Conservation (phyloP, 75 land plant genomes). For the Cryptomeria japonica region DNA sequence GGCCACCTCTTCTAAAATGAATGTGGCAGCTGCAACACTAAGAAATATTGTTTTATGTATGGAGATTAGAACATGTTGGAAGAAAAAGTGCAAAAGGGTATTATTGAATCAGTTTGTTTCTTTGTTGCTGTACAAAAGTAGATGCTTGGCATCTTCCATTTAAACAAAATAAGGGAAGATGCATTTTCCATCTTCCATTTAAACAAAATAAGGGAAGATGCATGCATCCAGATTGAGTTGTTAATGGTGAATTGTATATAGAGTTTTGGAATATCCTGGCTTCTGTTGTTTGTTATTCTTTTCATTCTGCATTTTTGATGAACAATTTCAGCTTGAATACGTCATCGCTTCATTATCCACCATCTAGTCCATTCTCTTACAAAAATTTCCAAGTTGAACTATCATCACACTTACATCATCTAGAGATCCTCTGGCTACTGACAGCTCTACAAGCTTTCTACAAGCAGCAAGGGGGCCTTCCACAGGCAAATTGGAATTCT, state of each 20-base stretch:
- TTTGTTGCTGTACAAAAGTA: neutral
- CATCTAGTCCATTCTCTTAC: constrained; percentile 19
- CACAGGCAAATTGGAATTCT: neutral
- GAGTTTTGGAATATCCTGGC: neutral
- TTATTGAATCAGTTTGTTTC: neutral
- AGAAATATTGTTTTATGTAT: neutral
- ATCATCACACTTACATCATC: constrained; percentile 76
- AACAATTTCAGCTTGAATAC: neutral
- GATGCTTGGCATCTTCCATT: constrained; percentile 8
- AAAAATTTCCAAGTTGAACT: constrained; percentile 38
- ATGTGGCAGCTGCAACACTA: neutral
- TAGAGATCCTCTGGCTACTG: constrained; percentile 46
- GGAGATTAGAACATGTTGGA: neutral
- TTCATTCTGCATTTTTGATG: neutral
- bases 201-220: neutral
- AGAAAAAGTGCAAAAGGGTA: neutral
- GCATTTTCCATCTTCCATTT: neutral
- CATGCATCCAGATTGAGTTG: neutral
- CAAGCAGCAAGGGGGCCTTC: constrained; percentile 34
- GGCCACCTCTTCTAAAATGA: neutral
- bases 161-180: constrained; percentile 1
- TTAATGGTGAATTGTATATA: neutral
- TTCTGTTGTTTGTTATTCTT: neutral
- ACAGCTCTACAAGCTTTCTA: constrained; percentile 51
- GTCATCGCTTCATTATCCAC: constrained; percentile 11